phyloP scores from a whole-genome alignment of 1,139 yeast species.

The Suhomyces wounanorum region DNA sequence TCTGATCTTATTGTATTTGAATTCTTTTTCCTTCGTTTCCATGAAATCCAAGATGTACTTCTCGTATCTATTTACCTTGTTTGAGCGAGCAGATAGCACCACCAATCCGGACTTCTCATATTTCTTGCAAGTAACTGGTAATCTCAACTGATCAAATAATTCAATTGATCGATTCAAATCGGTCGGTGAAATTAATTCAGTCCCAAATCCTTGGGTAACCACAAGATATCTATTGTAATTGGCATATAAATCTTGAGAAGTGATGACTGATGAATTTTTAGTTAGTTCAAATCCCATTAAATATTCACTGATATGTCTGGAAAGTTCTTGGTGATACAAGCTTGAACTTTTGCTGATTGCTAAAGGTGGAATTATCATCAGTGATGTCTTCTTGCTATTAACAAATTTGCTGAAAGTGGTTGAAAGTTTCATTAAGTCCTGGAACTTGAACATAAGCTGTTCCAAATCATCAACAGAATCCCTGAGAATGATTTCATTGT shows the following conservation, averaged over 20 bases:
- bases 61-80: constrained; percentile 23
- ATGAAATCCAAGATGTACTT: constrained; percentile 29
- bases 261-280: constrained; percentile 40
- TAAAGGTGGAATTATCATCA: constrained; percentile 30
- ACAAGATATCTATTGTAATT: constrained; percentile 43
- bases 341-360: constrained; percentile 32
- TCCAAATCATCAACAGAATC: constrained; percentile 77
- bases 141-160: constrained; percentile 30
- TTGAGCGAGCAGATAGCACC: constrained; percentile 32
- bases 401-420: constrained; percentile 44
- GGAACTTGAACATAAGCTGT: constrained; percentile 74
- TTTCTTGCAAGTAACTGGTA: constrained; percentile 35
- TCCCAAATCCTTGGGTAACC: constrained; percentile 44
- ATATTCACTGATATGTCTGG: constrained; percentile 55
- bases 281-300: constrained; percentile 38
- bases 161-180: constrained; percentile 38
- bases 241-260: constrained; percentile 46
- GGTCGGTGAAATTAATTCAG: constrained; percentile 32
- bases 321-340: constrained; percentile 40
- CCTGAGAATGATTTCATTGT: constrained; percentile 64
- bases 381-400: constrained; percentile 6
- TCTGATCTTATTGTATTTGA: constrained; percentile 28
- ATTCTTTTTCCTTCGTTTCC: constrained; percentile 27
- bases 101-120: constrained; percentile 41
- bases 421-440: constrained; percentile 63